Evolutionary conservation across 352 stramenopile genomes (phyloP).

Genomic region (Lagenidium sp.): DNA sequence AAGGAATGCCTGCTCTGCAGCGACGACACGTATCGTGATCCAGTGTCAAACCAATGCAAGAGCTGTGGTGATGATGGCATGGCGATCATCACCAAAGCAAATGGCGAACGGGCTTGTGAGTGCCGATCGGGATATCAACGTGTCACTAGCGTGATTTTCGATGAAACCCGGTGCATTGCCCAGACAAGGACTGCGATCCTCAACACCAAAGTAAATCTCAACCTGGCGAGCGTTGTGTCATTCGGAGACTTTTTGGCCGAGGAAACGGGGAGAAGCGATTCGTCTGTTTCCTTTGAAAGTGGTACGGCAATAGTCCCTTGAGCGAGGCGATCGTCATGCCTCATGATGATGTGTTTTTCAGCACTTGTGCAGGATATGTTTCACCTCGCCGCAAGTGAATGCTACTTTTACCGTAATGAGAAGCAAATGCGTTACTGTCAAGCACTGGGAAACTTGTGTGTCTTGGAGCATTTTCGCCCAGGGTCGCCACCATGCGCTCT

Average conservation of each 20-base stretch:
- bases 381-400: slow-evolving; percentile 54
- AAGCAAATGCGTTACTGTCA: slow-evolving; percentile 76
- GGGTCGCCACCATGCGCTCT: slow-evolving; percentile 56
- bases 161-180: slow-evolving; percentile 13
- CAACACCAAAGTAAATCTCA: slow-evolving; percentile 36
- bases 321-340: background rate
- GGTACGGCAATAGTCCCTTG: slow-evolving; percentile 7
- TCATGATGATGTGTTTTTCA: background rate
- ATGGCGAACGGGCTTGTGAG: slow-evolving; percentile 22
- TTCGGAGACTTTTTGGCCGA: slow-evolving; percentile 32
- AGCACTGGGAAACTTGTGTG: slow-evolving; percentile 88
- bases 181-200: slow-evolving; percentile 38
- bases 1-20: slow-evolving; percentile 61
- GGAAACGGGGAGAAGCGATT: slow-evolving; percentile 20
- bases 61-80: slow-evolving; percentile 75
- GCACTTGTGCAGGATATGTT: slow-evolving; percentile 80
- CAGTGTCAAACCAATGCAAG: slow-evolving; percentile 35
- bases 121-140: slow-evolving; percentile 55
- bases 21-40: slow-evolving; percentile 26
- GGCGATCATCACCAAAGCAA: slow-evolving; percentile 27
- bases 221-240: slow-evolving; percentile 17
- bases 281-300: slow-evolving; percentile 27
- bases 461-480: slow-evolving; percentile 85
- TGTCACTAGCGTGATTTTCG: slow-evolving; percentile 24
- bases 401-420: slow-evolving; percentile 81